Evolutionary conservation across 805 yeast genomes (phyloP), one percentile per base, ranked within the genome.

Genomic region (Allodekkera sacchari): DNA sequence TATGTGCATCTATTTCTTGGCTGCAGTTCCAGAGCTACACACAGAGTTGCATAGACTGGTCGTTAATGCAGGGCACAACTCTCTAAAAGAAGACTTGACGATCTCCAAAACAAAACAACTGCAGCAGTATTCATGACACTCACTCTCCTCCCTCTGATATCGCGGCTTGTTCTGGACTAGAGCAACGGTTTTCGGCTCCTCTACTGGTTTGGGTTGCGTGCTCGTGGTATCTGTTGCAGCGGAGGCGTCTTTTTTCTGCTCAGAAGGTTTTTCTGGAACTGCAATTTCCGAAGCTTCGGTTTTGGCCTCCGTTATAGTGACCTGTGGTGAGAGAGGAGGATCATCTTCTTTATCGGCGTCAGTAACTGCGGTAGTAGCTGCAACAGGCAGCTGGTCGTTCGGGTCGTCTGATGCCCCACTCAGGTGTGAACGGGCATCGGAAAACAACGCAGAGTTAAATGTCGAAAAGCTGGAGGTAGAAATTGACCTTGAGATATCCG

Each of bases 61-160:
- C 17, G 19, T 7, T 11, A 27, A 20, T 18, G 34, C 20, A n/a
- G 27, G 20, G 17, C 27, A 25, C n/a, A 25, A 33, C 5, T 18
- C 14, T 10, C 20, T 18, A 1, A 13, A 17, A 11, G 33, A 24
- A n/a, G 24, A 30, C 7, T 24, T 19, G 20, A 14, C 14, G 8
- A 36, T 33, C 2, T 39, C 43, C 18, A 37, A 33, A 18, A 34
- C 31, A 17, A 38, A 44, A 25, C 28, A 36, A 7, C 43, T 33
- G 25, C 46, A 49, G 10, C 38, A 39, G 28, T 52, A 55, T 24
- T 48, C 53, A 32, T 51, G 51, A 24, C 59, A 52, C 25, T 52
- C 45, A 25, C 48, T 41, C 31, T 52, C 44, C 13, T 50, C 50
- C 32, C 48, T 41, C 21, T 48, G 47, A 25, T 49, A 53, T 5